These are phyloP conservation scores for Cladosporium sp. DNA, from an alignment of 2,329 filamentous ascomycete species.

Conservation along the genomic window DNA sequence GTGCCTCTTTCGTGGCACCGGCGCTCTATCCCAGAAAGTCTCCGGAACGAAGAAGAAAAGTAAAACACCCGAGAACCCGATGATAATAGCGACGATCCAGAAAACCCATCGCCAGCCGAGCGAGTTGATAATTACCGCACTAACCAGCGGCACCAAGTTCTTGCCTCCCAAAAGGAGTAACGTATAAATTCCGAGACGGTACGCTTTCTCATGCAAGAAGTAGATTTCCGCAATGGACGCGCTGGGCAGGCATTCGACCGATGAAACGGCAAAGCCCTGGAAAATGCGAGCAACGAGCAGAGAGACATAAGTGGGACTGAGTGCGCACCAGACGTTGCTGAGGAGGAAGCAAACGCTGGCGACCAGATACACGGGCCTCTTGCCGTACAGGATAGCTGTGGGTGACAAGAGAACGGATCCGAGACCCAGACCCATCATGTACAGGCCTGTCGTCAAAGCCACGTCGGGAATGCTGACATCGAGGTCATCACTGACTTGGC, in stretches of 20 bases:
- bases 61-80: constrained; percentile 64
- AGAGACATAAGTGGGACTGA: constrained; percentile 76
- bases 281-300: constrained; percentile 79
- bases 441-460: constrained; percentile 83
- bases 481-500: constrained; percentile 66
- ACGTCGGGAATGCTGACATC: constrained; percentile 66
- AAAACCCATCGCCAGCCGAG: constrained; percentile 65
- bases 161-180: constrained; percentile 77
- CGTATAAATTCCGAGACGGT: constrained; percentile 89
- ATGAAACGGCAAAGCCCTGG: constrained; percentile 82
- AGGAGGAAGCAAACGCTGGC: constrained; percentile 73
- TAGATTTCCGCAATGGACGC: constrained; percentile 96
- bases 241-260: constrained; percentile 87
- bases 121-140: constrained; percentile 74
- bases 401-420: constrained; percentile 82
- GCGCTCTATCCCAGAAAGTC: constrained; percentile 90
- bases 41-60: constrained; percentile 91
- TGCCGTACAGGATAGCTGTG: constrained; percentile 86
- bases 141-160: constrained; percentile 82
- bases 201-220: constrained; percentile 90
- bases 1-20: constrained; percentile 39
- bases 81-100: constrained; percentile 75
- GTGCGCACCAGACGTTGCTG: constrained; percentile 77
- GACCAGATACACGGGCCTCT: constrained; percentile 81
- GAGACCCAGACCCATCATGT: constrained; percentile 88